phyloP scores from a whole-genome alignment of 169 alveolate genomes.

The Babesia caballi region DNA sequence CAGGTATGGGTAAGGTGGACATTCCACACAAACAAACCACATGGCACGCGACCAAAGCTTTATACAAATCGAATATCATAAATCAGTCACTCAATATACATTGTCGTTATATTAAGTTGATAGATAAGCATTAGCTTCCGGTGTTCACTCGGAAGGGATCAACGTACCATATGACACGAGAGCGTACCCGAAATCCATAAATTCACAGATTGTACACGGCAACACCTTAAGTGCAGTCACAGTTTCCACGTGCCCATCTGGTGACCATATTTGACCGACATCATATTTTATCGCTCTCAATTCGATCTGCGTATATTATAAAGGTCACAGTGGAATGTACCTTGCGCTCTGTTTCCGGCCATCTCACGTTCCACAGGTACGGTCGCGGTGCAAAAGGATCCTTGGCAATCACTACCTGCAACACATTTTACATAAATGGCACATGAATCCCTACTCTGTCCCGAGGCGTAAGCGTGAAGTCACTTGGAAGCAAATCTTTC shows the following conservation, averaged over 20 bases:
- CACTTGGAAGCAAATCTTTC: slow-evolving; percentile 6
- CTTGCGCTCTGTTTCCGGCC: slow-evolving; percentile 64
- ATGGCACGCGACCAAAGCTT: no score
- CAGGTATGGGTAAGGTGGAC: no score
- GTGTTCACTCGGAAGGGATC: no score
- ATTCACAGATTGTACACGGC: slow-evolving; percentile 72
- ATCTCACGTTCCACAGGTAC: slow-evolving; percentile 51
- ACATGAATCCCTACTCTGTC: slow-evolving; percentile 5
- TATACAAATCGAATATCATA: no score
- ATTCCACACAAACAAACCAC: no score
- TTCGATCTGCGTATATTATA: slow-evolving; percentile 53
- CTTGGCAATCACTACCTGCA: slow-evolving; percentile 32
- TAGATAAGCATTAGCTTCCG: no score
- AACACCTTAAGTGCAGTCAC: slow-evolving; percentile 69
- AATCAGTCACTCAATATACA: no score
- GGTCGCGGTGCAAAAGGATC: slow-evolving; percentile 64
- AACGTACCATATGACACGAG: slow-evolving; percentile 72
- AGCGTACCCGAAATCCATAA: slow-evolving; percentile 74
- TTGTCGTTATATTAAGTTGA: no score
- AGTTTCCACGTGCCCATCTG: slow-evolving; percentile 73
- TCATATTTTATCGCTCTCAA: slow-evolving; percentile 63
- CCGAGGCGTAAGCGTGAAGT: slow-evolving; percentile 16
- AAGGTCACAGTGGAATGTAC: background rate
- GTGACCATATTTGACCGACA: slow-evolving; percentile 72
- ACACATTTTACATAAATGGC: background rate